Base-by-base conservation (phyloP, 352 stramenopile genomes). In the Pythium brassicae region DNA sequence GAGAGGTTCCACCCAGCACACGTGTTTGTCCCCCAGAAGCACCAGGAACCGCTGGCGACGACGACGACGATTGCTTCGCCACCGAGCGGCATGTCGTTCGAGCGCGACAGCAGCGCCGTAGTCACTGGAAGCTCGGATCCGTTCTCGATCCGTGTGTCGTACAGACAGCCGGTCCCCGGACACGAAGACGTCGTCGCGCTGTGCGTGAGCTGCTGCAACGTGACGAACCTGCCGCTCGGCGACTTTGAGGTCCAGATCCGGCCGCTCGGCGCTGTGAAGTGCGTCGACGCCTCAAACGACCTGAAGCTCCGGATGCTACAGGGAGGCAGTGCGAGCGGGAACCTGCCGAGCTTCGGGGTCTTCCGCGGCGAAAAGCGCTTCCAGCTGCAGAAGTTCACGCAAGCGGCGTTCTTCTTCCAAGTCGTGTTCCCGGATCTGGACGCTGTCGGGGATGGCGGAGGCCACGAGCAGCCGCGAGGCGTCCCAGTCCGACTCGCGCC, bases 341-440 rank as follows among this genome's bases (percentile, higher is more conserved):
- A 53, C 22, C 61, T 94, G 12, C 64, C 68, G 11, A 74, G 76
- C 19, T 88, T 80, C 61, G 84, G 68, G 0, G 68, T 76, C 12
- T 68, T 91, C 62, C 86, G 81, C 60, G 70, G 62, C 6, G 72
- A 86, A 46, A 90, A 91, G 48, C 68, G 74, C 0, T 91, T 91
- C 46, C 74, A 74, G 17, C 39, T 92, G n/a, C 74, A 76, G 52
- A 71, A 70, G 11, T 94, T 92, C 32, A 68, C 72, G 0, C 72
- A 77, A 26, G 59, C 59, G 1, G 55, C 32, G 12, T 89, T 94
- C 55, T 61, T 68, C 42, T 79, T 89, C 20, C 79, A 89, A 63
- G 69, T 85, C 14, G 70, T 81, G 20, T 84, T 88, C 50, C 59
- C 71, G 7, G 76, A 85, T 35, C 23, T 58, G 1, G 69, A 74